These are phyloP conservation scores for Fusarium sp. DNA, from an alignment of 2,329 filamentous ascomycete genomes.

Conservation along the genomic window DNA sequence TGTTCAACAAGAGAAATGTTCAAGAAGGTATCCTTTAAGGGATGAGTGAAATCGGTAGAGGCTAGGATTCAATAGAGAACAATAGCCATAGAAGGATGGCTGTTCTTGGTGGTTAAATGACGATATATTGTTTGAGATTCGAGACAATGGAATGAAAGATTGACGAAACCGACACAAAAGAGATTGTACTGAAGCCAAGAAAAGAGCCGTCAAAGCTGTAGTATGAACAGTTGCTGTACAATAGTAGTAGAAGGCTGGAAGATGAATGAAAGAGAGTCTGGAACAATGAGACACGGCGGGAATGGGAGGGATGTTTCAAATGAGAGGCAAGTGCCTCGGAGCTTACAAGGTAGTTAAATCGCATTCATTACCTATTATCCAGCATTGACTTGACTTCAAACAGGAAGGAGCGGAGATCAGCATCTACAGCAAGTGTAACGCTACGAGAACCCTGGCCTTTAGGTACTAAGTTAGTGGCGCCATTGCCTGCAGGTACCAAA, in stretches of 20 bases:
- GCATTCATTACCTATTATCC: constrained; percentile 16
- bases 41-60: background rate
- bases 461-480: too few relatives aligned
- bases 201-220: constrained; percentile 13
- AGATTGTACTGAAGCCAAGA: constrained; percentile 9
- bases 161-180: constrained; percentile 22
- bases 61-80: constrained; percentile 3
- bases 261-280: constrained; percentile 26
- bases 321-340: constrained; percentile 15
- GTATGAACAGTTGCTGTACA: constrained; percentile 16
- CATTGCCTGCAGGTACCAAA: constrained; percentile 37
- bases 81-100: constrained; percentile 13
- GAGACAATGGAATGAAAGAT: constrained; percentile 36
- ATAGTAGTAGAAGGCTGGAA: constrained; percentile 26
- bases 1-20: background rate
- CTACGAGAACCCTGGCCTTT: background rate
- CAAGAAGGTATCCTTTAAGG: background rate
- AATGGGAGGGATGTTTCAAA: constrained; percentile 35
- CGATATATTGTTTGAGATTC: constrained; percentile 25
- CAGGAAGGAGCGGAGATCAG: constrained; percentile 26
- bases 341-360: background rate
- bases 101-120: constrained; percentile 14
- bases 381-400: constrained; percentile 30
- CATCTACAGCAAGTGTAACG: constrained; percentile 21
- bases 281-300: constrained; percentile 20